Evolutionary conservation across 805 yeast species (phyloP).

Genomic region (Candida chilensis): DNA sequence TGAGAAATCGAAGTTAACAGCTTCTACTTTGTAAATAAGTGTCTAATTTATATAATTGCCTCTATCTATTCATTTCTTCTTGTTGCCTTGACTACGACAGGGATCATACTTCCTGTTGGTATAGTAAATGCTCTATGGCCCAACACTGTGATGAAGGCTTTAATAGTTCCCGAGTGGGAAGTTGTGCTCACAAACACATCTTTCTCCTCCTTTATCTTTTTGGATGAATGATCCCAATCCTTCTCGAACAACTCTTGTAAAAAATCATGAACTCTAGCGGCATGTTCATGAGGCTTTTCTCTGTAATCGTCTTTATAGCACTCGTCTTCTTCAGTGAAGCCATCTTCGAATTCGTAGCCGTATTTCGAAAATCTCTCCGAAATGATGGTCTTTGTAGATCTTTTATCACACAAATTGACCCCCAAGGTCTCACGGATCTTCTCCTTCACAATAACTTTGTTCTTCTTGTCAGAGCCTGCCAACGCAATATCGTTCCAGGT

Average conservation of each 20-base stretch:
- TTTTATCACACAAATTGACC: conserved; percentile 48
- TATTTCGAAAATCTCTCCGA: conserved; percentile 24
- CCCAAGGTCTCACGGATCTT: conserved; percentile 55
- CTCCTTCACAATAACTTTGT: conserved; percentile 26
- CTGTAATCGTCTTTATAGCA: conserved; percentile 33
- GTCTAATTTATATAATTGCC: too few relatives aligned
- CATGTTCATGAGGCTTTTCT: conserved; percentile 41
- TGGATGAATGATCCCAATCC: conserved; percentile 5
- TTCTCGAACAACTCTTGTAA: conserved; percentile 15
- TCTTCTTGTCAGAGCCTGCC: conserved; percentile 9
- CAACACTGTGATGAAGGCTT: conserved; percentile 38
- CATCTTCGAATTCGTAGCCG: conserved; percentile 33
- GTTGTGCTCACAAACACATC: conserved; percentile 34
- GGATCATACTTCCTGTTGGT: conserved; percentile 60
- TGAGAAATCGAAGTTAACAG: too few relatives aligned
- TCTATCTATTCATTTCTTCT: too few relatives aligned
- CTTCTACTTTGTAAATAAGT: too few relatives aligned
- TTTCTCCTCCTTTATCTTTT: conserved; percentile 9
- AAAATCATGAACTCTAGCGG: conserved; percentile 34
- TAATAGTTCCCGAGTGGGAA: conserved; percentile 55
- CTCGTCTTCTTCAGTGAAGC: conserved; percentile 39
- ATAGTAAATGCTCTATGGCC: conserved; percentile 50
- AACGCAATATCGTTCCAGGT: conserved; percentile 38
- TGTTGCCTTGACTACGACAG: conserved; percentile 44
- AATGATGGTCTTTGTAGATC: conserved; percentile 31